phyloP scores from a whole-genome alignment of 2,329 filamentous ascomycete species.

The Zelopaecilomyces penicillatus region DNA sequence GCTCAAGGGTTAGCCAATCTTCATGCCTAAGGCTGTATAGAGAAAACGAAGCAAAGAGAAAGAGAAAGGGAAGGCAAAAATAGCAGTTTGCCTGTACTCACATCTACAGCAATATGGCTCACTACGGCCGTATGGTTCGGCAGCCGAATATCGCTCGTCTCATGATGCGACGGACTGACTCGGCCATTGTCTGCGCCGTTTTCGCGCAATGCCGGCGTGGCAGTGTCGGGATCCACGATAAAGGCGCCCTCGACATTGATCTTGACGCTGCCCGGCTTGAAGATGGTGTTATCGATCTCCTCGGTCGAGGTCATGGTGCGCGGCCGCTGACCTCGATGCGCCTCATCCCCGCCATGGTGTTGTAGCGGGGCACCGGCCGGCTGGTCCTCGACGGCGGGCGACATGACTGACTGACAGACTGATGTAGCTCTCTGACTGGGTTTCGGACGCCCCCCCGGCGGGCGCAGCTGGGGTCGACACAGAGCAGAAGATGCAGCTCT shows the following conservation, averaged over 20 bases:
- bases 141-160: slow-evolving; percentile 89
- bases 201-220: slow-evolving; percentile 36
- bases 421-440: no score
- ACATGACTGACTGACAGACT: slow-evolving; percentile 6
- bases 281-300: slow-evolving; percentile 54
- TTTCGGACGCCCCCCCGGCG: no score
- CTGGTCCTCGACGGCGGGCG: slow-evolving; percentile 7
- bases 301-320: slow-evolving; percentile 39
- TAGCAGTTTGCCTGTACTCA: slow-evolving; percentile 37
- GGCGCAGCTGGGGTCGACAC: no score
- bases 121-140: slow-evolving; percentile 93
- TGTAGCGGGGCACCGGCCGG: slow-evolving; percentile 1
- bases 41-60: background rate
- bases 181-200: slow-evolving; percentile 31
- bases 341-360: background rate
- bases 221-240: slow-evolving; percentile 76
- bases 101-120: slow-evolving; percentile 94
- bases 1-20: background rate
- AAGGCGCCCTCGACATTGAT: slow-evolving; percentile 97
- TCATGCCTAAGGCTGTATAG: background rate
- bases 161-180: slow-evolving; percentile 44
- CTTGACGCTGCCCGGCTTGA: slow-evolving; percentile 63
- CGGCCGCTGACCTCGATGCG: slow-evolving; percentile 8
- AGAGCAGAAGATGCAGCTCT: no score
- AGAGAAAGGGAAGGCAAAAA: background rate